Evolutionary conservation across 805 yeast species (phyloP), one percentile per base, ranked within the genome.

Genomic region (Myxozyma udenii): DNA sequence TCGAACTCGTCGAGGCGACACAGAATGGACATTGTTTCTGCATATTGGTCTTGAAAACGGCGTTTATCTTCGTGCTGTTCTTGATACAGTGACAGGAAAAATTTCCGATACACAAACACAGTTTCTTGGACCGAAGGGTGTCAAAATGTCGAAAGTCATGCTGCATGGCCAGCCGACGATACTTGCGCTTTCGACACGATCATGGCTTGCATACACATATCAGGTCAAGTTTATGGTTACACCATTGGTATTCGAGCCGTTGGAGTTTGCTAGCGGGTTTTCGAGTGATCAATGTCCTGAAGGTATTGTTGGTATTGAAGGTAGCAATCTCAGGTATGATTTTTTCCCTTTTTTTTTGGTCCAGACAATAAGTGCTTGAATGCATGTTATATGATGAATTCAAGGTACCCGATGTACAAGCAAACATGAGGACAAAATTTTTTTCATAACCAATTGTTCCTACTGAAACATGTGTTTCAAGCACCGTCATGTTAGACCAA

Each of bases 1-100:
- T 2, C 44, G 53, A 9, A 42, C 42, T 6, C 37, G 35, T 14
- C 43, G 47, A 4, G 44, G 67, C 4, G 55, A 62, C 6, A 33
- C 49, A 6, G 32, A 23, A 11, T 48, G 48, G 3, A 48, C 57
- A 5, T 53, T 71, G 2, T 74, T 70, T 52, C 74, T 86, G 9
- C 95, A 89, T 66, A 77, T 88, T 44, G 97, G 97, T 1, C 74
- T 89, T 74, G 76, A 71, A n/a, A 87, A 82, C 66, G 98, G 98
- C 19, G 79, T 90, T 1, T 87, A 84, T 68, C 81, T 83, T 1
- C 71, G 83, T 16, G 78, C 87, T 0, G 68, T 71, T 4, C 60
- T 89, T 35, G 87, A 85, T 62, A 62, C 65, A 0, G 61, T 70
- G 3, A 73, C 83, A 2, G 96, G 95, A 2, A 74, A 79, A 19